Base-by-base conservation (phyloP, 2,329 filamentous ascomycete species). In the Sclerotinia nivalis region DNA sequence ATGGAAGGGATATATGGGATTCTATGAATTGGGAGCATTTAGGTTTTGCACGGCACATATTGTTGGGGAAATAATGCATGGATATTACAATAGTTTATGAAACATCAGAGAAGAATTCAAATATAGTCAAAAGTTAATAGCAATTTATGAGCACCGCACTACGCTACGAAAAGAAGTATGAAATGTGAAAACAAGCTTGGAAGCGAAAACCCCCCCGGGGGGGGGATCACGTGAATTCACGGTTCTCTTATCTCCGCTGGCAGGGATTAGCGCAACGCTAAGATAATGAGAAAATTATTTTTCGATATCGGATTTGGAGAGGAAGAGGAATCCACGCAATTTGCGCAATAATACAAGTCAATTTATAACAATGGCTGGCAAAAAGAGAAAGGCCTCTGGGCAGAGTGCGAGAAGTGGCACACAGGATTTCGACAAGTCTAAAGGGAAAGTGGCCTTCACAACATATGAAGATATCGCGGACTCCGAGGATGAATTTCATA, bases 401-500 rank as follows among this genome's bases (percentile, higher is more conserved):
- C 55, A 55, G 28, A 43, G n/a, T 15, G 49, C 9, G 18, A 55
- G 25, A 49, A 50, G 20, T 49, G 28, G 25, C 54, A 37, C 25
- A 34, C 31, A 68, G 3, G 64, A 70, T 28, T 70, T 47, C 20
- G 55, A 68, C 31, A 61, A 67, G 47, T 67, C 69, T 7, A 59
- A 87, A 76, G 75, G 74, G 6, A 76, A 73, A 64, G 69, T 76
- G 25, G 71, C 74, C 25, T 75, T 76, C 20, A 75, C 73, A 4
- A 89, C 87, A 2, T 95, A 87, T 80, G 89, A 95, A 80, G 93
- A 97, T 81, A 90, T 99, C 75, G 93, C 94, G 74, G 91, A 97
- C 79, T 96, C 93, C 1, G 93, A 97, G 80, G 96, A 99, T 80
- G 93, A 97, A 79, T 97, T 97, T 79, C 93, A 95, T 77, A 84